phyloP scores from a whole-genome alignment of 2,329 filamentous ascomycete genomes.

The Niveomyces coronatus region DNA sequence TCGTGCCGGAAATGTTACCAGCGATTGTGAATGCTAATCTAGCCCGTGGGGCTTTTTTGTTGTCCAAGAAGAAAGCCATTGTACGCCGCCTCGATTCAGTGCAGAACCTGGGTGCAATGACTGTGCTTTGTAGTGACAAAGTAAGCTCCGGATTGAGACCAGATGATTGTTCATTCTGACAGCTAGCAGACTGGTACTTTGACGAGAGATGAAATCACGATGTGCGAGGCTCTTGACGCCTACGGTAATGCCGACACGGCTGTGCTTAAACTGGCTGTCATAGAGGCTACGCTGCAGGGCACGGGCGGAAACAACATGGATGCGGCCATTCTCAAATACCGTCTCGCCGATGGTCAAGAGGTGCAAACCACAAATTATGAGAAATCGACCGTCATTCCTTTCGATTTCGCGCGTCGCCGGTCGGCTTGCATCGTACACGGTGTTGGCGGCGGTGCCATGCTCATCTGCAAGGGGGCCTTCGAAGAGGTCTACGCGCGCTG shows the following conservation, averaged over 20 bases:
- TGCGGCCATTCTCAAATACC: constrained; percentile 14
- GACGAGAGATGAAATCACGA: constrained; percentile 20
- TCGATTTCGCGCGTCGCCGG: constrained; percentile 18
- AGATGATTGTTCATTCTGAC: background rate
- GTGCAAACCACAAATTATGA: constrained; percentile 15
- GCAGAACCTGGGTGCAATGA: constrained; percentile 21
- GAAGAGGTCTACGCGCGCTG: constrained; percentile 19
- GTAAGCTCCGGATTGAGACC: constrained; percentile 8
- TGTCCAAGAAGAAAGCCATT: constrained; percentile 25
- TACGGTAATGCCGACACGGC: constrained; percentile 11
- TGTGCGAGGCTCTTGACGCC: constrained; percentile 16
- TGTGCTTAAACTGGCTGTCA: constrained; percentile 18
- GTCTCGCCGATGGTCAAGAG: constrained; percentile 9
- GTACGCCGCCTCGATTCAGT: constrained; percentile 23
- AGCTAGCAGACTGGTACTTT: constrained; percentile 17
- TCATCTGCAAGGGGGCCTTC: constrained; percentile 21
- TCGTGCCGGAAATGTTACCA: constrained; percentile 21
- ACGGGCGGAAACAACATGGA: constrained; percentile 20
- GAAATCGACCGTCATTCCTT: constrained; percentile 16
- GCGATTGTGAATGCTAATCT: constrained; percentile 21
- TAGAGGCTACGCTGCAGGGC: constrained; percentile 18
- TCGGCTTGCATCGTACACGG: constrained; percentile 16
- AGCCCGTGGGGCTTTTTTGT: constrained; percentile 17
- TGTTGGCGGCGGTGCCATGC: constrained; percentile 15
- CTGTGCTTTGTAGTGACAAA: constrained; percentile 21